Percentiles rank a stretch among this genome's conserved stretches.
Conservation (phyloP, 2,329 filamentous ascomycete species). For the Ramularia endophylla region DNA sequence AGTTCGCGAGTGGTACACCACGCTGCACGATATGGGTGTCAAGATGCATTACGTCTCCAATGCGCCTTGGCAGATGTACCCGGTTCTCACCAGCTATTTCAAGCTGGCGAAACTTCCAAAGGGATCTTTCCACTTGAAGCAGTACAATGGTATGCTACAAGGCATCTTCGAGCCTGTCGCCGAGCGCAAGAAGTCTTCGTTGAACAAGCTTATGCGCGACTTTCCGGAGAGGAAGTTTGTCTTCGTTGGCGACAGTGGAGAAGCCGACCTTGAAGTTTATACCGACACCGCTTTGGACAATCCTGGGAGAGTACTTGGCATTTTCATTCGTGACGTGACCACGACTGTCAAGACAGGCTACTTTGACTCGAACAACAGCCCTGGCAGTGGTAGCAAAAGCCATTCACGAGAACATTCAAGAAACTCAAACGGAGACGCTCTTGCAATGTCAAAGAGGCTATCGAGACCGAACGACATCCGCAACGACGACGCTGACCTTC, state of each 20-base stretch:
- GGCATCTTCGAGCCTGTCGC: constrained; percentile 97
- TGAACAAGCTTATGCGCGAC: constrained; percentile 79
- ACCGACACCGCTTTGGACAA: constrained; percentile 78
- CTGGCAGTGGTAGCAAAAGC: constrained; percentile 26
- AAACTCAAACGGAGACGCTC: constrained; percentile 26
- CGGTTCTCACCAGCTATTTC: constrained; percentile 81
- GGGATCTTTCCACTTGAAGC: constrained; percentile 91
- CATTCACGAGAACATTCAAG: constrained; percentile 26
- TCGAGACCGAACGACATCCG: constrained; percentile 31
- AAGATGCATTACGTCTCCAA: constrained; percentile 98
- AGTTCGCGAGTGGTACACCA: constrained; percentile 82
- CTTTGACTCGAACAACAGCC: constrained; percentile 60
- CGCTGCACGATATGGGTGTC: constrained; percentile 72
- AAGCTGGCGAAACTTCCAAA: constrained; percentile 70
- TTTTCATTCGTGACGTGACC: constrained; percentile 95
- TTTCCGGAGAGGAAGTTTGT: constrained; percentile 88
- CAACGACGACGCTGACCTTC: constrained; percentile 44
- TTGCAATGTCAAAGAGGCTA: constrained; percentile 28
- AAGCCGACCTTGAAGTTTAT: constrained; percentile 95
- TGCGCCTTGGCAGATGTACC: constrained; percentile 95
- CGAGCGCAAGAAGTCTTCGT: constrained; percentile 82
- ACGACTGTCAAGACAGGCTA: constrained; percentile 64
- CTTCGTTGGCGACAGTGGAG: constrained; percentile 89
- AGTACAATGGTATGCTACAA: constrained; percentile 94
- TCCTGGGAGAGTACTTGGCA: constrained; percentile 72